phyloP scores from a whole-genome alignment of 208 protist species.

The Acanthamoeba castellanii region DNA sequence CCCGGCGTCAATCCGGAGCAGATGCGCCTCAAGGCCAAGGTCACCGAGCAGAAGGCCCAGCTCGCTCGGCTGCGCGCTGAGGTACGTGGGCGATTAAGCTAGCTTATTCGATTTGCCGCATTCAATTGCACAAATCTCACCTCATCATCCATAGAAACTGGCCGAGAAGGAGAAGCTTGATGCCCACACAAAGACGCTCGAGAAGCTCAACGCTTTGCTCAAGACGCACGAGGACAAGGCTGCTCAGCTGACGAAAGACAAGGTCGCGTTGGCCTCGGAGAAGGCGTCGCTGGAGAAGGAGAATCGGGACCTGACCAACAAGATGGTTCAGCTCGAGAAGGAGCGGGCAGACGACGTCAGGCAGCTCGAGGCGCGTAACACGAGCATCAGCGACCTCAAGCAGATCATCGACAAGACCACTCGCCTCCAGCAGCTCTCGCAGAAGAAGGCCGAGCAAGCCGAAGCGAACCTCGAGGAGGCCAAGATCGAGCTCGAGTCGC shows the following conservation, averaged over 20 bases:
- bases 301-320: conserved; percentile 15
- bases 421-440: neutral
- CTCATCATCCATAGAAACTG: neutral
- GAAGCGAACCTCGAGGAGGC: neutral
- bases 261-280: conserved; percentile 3
- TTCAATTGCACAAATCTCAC: neutral
- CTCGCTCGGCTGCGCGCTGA: conserved; percentile 3
- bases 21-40: conserved; percentile 14
- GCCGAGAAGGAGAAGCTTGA: conserved; percentile 13
- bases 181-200: conserved; percentile 16
- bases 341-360: neutral
- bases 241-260: conserved; percentile 48
- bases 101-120: neutral
- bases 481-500: neutral
- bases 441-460: conserved; percentile 29
- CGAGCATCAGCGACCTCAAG: conserved; percentile 22
- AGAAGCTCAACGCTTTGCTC: conserved; percentile 21
- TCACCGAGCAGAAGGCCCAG: conserved; percentile 32
- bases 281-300: conserved; percentile 64
- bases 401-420: conserved; percentile 41
- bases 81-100: neutral
- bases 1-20: neutral
- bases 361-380: neutral
- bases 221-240: conserved; percentile 67
- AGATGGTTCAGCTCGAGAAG: conserved; percentile 21